Evolutionary conservation across 2,329 filamentous ascomycete genomes (phyloP).

Genomic region (Pseudocercospora musae): DNA sequence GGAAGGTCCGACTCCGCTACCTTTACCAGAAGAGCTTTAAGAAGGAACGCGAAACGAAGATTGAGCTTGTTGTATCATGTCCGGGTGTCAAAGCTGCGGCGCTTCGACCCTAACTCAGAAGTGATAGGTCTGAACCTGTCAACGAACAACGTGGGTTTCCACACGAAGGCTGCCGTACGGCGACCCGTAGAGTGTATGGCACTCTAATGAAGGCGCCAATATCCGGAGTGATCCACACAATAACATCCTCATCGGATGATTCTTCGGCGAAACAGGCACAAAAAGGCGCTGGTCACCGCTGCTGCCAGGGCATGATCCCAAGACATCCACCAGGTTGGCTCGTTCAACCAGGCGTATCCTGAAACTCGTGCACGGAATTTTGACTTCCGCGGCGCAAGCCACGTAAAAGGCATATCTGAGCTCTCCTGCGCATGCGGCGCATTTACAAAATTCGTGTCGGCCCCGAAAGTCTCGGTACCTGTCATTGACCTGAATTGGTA

Average conservation of each 20-base stretch:
- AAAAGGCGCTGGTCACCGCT: neutral
- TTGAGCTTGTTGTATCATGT: neutral
- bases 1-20: conserved; percentile 8
- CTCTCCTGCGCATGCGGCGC: neutral
- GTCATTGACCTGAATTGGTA: neutral
- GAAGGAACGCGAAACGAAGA: neutral
- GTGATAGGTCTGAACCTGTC: neutral
- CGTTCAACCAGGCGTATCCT: neutral
- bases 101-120: neutral
- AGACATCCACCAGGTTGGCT: neutral
- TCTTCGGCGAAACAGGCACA: neutral
- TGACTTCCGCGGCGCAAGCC: neutral
- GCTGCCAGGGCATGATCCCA: neutral
- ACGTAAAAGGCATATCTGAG: neutral
- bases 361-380: neutral
- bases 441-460: neutral
- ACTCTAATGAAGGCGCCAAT: neutral
- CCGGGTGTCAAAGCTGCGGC: neutral
- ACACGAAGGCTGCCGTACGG: neutral
- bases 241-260: neutral
- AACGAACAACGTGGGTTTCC: neutral
- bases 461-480: neutral
- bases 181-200: neutral
- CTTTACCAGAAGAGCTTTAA: conserved; percentile 4
- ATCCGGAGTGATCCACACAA: neutral